Percentiles rank a stretch among this genome's conserved stretches.
These are phyloP conservation scores for Vitis hybrid DNA, from an alignment of 177 flowering plant species.

Conservation along the genomic window DNA sequence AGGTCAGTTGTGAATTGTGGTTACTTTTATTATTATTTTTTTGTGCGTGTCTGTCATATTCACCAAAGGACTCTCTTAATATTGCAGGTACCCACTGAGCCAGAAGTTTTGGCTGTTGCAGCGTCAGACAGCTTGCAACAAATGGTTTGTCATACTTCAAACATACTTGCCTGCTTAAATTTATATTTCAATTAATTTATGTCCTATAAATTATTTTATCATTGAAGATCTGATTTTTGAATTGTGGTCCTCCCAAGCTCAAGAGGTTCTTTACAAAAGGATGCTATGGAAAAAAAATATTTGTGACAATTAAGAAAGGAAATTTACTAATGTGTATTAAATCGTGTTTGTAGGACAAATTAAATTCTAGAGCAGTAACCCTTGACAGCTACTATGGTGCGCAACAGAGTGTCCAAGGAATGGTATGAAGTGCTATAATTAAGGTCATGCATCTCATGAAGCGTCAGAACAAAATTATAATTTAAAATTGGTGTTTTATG, in stretches of 20 bases:
- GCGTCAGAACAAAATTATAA: not conserved
- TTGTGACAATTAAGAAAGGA: not conserved
- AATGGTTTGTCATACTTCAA: constrained; percentile 38
- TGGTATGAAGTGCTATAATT: constrained; percentile 33
- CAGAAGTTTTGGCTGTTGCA: constrained; percentile 40
- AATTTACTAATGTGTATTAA: not conserved
- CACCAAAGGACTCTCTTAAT: not conserved
- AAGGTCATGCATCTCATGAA: constrained; percentile 2
- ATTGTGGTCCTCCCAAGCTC: not conserved
- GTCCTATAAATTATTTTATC: not conserved
- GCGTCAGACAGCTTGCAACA: constrained; percentile 50
- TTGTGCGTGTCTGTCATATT: not conserved
- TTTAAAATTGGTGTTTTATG: not conserved
- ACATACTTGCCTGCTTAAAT: not conserved
- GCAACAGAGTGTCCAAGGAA: constrained; percentile 49
- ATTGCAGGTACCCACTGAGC: constrained; percentile 38
- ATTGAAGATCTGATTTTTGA: not conserved
- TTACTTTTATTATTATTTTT: no score
- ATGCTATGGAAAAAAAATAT: not conserved
- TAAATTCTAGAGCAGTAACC: constrained; percentile 42
- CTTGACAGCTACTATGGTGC: constrained; percentile 47
- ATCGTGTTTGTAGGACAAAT: constrained; percentile 37
- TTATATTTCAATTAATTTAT: not conserved
- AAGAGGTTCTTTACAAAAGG: not conserved
- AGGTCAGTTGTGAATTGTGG: constrained; percentile 28